Conservation (phyloP, 306 rosid species). For the Lathyrus tuberosus region DNA sequence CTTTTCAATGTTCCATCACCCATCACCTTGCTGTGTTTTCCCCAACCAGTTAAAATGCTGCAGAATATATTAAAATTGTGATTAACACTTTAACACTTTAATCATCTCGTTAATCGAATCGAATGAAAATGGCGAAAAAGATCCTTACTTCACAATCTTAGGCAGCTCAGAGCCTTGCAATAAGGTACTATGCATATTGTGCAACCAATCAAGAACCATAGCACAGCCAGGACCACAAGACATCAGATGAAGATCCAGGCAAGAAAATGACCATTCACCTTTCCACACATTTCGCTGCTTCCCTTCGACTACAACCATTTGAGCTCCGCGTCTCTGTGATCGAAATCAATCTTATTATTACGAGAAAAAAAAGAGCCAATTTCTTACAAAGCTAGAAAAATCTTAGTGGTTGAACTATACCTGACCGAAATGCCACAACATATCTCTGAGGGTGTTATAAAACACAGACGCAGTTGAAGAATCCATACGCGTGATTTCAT, state of each 20-base stretch:
- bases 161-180: conserved; percentile 76
- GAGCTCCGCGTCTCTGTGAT: conserved; percentile 80
- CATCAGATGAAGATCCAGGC: conserved; percentile 87
- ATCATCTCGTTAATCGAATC: conserved; percentile 12
- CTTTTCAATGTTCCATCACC: conserved; percentile 73
- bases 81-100: conserved; percentile 2
- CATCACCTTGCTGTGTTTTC: conserved; percentile 91
- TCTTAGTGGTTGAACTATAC: conserved; percentile 45
- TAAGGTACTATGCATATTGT: conserved; percentile 56
- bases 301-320: conserved; percentile 88
- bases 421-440: conserved; percentile 98
- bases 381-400: background rate
- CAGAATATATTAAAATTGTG: conserved; percentile 9
- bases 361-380: background rate
- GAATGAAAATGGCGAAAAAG: conserved; percentile 3
- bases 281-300: conserved; percentile 80
- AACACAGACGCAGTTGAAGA: conserved; percentile 88
- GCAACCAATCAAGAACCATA: conserved; percentile 92
- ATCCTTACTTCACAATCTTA: conserved; percentile 59
- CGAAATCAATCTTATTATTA: conserved; percentile 2
- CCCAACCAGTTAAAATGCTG: conserved; percentile 99
- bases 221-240: conserved; percentile 98
- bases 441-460: conserved; percentile 91
- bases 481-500: conserved; percentile 88
- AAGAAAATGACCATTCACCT: conserved; percentile 69